Evolutionary conservation across 2,329 filamentous ascomycete species (phyloP).

Genomic region (Nakataea oryzae): DNA sequence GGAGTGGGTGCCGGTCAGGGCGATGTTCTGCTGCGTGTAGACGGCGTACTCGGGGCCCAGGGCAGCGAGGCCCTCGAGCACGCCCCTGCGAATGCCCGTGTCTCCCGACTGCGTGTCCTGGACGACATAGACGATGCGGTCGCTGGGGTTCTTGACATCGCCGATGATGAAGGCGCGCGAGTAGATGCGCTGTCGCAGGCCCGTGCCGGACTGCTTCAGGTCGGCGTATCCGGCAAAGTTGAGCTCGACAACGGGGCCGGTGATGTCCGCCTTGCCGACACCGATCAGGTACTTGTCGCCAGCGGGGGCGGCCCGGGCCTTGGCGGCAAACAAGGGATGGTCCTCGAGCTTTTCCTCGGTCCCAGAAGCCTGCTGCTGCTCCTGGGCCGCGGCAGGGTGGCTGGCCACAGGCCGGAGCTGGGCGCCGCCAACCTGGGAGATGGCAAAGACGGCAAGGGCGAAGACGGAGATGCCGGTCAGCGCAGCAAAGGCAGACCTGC

Average conservation of each 20-base stretch:
- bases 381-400: background rate
- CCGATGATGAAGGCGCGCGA: conserved; percentile 84
- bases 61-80: conserved; percentile 60
- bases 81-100: conserved; percentile 79
- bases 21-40: conserved; percentile 74
- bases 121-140: conserved; percentile 79
- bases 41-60: conserved; percentile 63
- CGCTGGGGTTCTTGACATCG: conserved; percentile 49
- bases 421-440: conserved; percentile 12
- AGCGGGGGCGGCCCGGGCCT: conserved; percentile 11
- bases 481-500: conserved; percentile 13
- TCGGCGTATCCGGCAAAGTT: conserved; percentile 90
- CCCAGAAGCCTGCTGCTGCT: background rate
- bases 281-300: conserved; percentile 40
- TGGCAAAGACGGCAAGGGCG: conserved; percentile 20
- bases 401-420: background rate
- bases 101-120: conserved; percentile 83
- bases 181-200: conserved; percentile 78
- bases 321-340: background rate
- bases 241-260: conserved; percentile 75
- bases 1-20: conserved; percentile 85
- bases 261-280: conserved; percentile 48
- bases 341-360: background rate
- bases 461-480: conserved; percentile 22
- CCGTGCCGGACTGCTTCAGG: conserved; percentile 69